Evolutionary conservation across 2,329 filamentous ascomycete genomes (phyloP), one percentile per base, ranked within the genome.

Genomic region (Xylariaceae sp.): DNA sequence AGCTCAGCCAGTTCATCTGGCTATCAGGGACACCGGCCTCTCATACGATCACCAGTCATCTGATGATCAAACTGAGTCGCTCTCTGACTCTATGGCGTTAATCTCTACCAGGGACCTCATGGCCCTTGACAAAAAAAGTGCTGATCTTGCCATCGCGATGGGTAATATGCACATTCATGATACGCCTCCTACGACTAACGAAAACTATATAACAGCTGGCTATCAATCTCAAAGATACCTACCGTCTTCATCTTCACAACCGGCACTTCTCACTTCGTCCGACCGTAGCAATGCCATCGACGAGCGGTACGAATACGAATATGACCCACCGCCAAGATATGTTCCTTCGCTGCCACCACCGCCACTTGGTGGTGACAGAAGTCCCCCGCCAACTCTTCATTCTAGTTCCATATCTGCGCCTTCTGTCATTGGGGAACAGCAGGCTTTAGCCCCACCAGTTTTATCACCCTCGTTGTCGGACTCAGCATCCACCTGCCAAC

Each of bases 21-120:
- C 63, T n/a, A 60, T 44, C 44, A 61, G 54, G 35, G 45, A 54
- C 7, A 64, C 65, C 3, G 58, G 54, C 27, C 16, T 69, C 3
- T 70, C 73, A 5, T 74, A 73, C 46, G 74, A 75, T 39, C 63
- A 61, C 3, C 63, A 63, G 7, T 72, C 72, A 2, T 74, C 70
- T 7, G 70, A 75, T 2, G 73, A 73, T n/a, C 73, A 75, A 4
- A 65, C 62, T 3, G 65, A 67, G 10, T 11, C 57, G 10, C 56
- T 66, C 1, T 64, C 58, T 16, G 69, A 69, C 41, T 72, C 74
- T 1, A 73, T 77, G 61, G 74, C 75, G 3, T 69, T 83, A 32
- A 81, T 85, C 41, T 81, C 80, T 0, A 85, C 82, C 0, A 71
- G 72, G 10, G 81, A 84, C 37, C 71, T 85, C 16, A 73, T 84